A percentile compares a stretch with the other conserved stretches of the same genome.
Conservation (phyloP, 1,139 yeast species). For the Hyphopichia buzzinii region DNA sequence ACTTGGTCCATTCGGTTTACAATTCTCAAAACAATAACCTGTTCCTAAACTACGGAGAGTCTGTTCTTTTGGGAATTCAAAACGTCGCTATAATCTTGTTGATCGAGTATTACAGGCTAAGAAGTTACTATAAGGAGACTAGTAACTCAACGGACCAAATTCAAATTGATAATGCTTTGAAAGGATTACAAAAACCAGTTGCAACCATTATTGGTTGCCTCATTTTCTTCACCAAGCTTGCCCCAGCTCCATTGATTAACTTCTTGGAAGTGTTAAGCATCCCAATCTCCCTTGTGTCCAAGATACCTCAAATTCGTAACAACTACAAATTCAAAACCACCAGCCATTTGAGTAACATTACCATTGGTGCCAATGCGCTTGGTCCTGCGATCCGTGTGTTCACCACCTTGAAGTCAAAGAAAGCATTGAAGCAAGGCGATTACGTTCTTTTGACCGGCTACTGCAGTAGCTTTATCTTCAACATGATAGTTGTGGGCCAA, state of each 20-base stretch:
- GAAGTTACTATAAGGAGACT: constrained; percentile 14
- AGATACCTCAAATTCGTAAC: constrained; percentile 54
- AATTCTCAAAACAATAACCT: constrained; percentile 35
- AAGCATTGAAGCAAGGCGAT: constrained; percentile 16
- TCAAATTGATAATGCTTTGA: constrained; percentile 17
- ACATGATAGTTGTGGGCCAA: constrained; percentile 34
- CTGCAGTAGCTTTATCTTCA: constrained; percentile 30
- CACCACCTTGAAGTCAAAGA: constrained; percentile 40
- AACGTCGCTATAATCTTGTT: constrained; percentile 37
- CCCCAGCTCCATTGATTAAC: constrained; percentile 30
- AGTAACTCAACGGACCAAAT: constrained; percentile 16
- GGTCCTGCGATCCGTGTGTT: constrained; percentile 59
- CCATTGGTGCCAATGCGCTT: constrained; percentile 53
- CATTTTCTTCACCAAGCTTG: constrained; percentile 30
- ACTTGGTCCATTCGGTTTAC: constrained; percentile 42
- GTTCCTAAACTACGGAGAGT: constrained; percentile 45
- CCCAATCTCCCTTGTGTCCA: constrained; percentile 52
- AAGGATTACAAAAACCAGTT: constrained; percentile 25
- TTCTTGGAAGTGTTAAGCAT: constrained; percentile 49
- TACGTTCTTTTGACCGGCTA: constrained; percentile 36
- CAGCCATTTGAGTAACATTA: constrained; percentile 51
- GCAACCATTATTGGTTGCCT: constrained; percentile 26
- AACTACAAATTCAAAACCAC: constrained; percentile 51
- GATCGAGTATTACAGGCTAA: constrained; percentile 34
- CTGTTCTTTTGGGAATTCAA: constrained; percentile 40